Conservation (phyloP, 352 stramenopile species). For the Globisporangium emineosum region DNA sequence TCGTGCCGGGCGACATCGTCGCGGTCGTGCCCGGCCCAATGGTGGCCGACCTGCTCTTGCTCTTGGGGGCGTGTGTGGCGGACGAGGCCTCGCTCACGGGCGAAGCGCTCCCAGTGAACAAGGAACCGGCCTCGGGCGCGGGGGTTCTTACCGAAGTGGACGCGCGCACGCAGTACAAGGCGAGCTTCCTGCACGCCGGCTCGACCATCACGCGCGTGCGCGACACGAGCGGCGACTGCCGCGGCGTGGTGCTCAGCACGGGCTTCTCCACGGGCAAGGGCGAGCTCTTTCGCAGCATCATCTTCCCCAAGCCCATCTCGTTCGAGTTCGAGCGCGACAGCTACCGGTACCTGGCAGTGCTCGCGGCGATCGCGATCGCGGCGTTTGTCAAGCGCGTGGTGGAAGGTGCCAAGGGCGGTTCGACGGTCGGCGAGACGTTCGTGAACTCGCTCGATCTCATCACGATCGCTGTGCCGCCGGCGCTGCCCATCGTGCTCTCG, state of each 20-base stretch:
- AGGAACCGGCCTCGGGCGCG: conserved; percentile 29
- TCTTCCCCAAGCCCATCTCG: conserved; percentile 47
- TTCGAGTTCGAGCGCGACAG: conserved; percentile 69
- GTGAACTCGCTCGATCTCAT: conserved; percentile 48
- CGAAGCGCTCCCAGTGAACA: conserved; percentile 72
- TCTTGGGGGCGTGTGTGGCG: conserved; percentile 57
- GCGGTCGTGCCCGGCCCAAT: conserved; percentile 54
- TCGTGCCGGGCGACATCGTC: conserved; percentile 74
- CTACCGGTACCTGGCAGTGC: conserved; percentile 50
- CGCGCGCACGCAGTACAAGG: conserved; percentile 34
- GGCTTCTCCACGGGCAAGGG: conserved; percentile 71
- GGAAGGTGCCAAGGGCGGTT: conserved; percentile 25
- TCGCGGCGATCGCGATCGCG: conserved; percentile 20
- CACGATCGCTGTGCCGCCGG: conserved; percentile 49
- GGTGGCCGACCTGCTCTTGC: conserved; percentile 52
- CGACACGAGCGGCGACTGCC: conserved; percentile 20
- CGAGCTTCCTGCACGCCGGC: conserved; percentile 56
- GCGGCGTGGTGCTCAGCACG: conserved; percentile 50
- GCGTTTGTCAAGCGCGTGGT: conserved; percentile 34
- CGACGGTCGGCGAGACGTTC: conserved; percentile 14
- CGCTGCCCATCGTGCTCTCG: conserved; percentile 51
- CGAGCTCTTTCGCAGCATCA: conserved; percentile 61
- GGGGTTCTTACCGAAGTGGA: conserved; percentile 25
- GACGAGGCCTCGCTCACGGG: conserved; percentile 74
- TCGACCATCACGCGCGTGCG: conserved; percentile 26